Evolutionary conservation across 2,329 filamentous ascomycete genomes (phyloP), one percentile per base, ranked within the genome.

Genomic region (Tolypocladium album): DNA sequence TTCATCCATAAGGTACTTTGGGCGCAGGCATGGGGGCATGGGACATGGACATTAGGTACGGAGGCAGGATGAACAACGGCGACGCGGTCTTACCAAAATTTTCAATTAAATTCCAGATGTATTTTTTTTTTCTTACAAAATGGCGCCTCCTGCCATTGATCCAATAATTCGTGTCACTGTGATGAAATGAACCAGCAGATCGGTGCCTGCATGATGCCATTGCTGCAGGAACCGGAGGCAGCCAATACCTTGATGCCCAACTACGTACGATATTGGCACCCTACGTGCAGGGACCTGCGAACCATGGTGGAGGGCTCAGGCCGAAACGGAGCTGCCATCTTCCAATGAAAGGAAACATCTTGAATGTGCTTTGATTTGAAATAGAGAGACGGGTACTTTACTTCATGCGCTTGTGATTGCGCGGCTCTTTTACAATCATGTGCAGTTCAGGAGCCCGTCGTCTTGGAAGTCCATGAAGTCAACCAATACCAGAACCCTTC

Each of bases 241-340:
- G 42, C 56, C 56, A 45, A 58, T 47, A 50, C 42, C 12, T 58
- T 47, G 56, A 43, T 50, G 56, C 56, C 56, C 31, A 45, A 58
- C 24, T 15, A 20, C 31, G 4, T 15, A 27, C 31, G 4, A 20
- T 36, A 17, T 50, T 36, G 31, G 42, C 22, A 50, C 42, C 56
- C 43, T 31, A 38, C 42, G 42, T 58, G 56, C 56, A 50, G 56
- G 56, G 42, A 58, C 56, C 31, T 58, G 56, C 56, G 31, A 58
- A 36, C 42, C 17, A 20, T 50, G 42, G 13, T 13, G 20, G 9
- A 31, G 15, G 40, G 42, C 56, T 47, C 42, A 31, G n/a, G 56
- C 56, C n/a, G 11, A 45, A 58, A 47, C 31, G 31, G n/a, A 20
- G 40, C 22, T 34, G 2, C 31, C 31, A 22, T 55, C 50, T 55